Percentiles rank a stretch among this genome's conserved stretches.
Conservation (phyloP, 2,329 filamentous ascomycete species). For the Trichoderma aggressivum region DNA sequence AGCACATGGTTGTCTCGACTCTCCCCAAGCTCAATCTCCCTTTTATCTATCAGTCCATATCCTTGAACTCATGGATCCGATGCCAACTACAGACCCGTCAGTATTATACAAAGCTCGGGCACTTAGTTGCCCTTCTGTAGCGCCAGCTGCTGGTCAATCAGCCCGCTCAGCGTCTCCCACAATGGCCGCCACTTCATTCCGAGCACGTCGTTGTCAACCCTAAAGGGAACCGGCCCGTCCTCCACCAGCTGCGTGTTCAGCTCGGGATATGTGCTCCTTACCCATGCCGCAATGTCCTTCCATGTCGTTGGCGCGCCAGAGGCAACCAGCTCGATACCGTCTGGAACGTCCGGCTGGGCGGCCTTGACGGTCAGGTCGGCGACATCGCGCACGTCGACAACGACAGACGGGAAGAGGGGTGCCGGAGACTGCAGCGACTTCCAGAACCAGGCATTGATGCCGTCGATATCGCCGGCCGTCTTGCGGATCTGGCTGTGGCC, state of each 20-base stretch:
- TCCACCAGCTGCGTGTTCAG: neutral
- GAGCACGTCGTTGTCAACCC: neutral
- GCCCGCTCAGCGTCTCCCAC: neutral
- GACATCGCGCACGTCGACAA: slow-evolving; percentile 20
- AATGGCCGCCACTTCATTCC: slow-evolving; percentile 9
- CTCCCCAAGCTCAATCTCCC: neutral
- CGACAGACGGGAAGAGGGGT: slow-evolving; percentile 8
- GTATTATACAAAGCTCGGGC: too few species aligned
- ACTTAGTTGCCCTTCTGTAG: neutral
- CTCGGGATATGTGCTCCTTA: neutral
- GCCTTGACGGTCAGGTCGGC: slow-evolving; percentile 15
- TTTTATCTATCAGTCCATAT: neutral
- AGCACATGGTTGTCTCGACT: neutral
- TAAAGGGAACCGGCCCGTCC: neutral
- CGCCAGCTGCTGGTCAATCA: slow-evolving; percentile 5
- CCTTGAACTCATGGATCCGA: too few species aligned
- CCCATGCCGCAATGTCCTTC: neutral
- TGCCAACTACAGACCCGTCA: too few species aligned
- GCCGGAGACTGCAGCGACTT: slow-evolving; percentile 12
- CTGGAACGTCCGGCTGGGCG: neutral
- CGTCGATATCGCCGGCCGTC: slow-evolving; percentile 12
- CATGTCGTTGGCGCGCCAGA: neutral
- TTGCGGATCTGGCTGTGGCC: slow-evolving; percentile 19
- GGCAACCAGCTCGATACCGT: slow-evolving; percentile 4
- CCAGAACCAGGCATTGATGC: slow-evolving; percentile 20